Percentiles rank a stretch among this genome's conserved stretches.
Evolutionary conservation across 108 stramenopile species (phyloP).

Genomic region (Nitzschia sp.): DNA sequence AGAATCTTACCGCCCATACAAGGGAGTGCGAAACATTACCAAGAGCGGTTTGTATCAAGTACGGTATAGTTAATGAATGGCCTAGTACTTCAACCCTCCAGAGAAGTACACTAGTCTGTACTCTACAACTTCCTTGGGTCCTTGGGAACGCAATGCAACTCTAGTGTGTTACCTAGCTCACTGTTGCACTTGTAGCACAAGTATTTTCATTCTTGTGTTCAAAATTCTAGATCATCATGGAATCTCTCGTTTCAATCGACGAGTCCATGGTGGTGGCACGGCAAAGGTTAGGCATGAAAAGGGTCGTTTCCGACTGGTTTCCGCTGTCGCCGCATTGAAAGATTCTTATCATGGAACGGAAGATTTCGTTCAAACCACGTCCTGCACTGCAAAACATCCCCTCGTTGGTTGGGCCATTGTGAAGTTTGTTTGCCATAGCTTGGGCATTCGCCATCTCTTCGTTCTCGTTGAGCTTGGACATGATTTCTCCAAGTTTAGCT

Average conservation of each 20-base stretch:
- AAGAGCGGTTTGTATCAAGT: conserved; percentile 87
- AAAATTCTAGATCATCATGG: conserved; percentile 13
- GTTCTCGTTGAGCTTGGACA: conserved; percentile 21
- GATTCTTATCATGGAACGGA: conserved; percentile 14
- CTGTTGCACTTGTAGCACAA: neutral
- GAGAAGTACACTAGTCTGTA: neutral
- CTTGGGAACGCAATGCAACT: neutral
- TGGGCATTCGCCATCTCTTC: conserved; percentile 12
- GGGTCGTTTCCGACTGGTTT: neutral
- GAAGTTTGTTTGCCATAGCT: neutral
- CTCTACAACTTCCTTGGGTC: neutral
- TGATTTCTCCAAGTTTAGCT: conserved; percentile 21
- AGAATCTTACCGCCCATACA: conserved; percentile 95
- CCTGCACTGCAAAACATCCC: conserved; percentile 19
- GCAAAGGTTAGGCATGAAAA: conserved; percentile 8
- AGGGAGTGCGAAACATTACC: conserved; percentile 90
- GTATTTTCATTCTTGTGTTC: neutral
- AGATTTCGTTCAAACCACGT: conserved; percentile 4
- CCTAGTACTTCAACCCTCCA: too few relatives aligned
- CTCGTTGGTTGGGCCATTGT: neutral
- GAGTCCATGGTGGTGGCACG: conserved; percentile 27
- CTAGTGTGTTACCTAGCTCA: neutral
- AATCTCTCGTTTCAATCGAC: conserved; percentile 35
- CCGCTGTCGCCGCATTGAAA: neutral
- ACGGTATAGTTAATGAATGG: conserved; percentile 51